Conservation (phyloP, 495 filamentous ascomycete genomes). For the Astrothelium subdiscretum region DNA sequence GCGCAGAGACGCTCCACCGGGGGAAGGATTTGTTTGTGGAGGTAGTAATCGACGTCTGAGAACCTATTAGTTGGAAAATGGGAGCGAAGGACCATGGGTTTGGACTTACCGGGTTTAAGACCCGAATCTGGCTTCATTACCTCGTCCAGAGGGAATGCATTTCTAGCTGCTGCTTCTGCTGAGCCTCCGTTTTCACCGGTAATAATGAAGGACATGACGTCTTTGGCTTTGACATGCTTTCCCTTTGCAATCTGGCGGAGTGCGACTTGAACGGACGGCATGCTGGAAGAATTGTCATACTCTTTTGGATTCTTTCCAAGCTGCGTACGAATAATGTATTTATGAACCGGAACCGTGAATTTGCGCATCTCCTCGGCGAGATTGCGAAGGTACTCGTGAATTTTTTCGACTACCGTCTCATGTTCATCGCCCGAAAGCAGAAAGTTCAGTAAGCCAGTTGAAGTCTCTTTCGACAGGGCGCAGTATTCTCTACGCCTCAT, state of each 20-base stretch:
- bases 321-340: conserved; percentile 97
- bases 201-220: conserved; percentile 92
- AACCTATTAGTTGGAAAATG: background rate
- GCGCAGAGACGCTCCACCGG: conserved; percentile 97
- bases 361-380: conserved; percentile 74
- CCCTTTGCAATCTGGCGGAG: conserved; percentile 77
- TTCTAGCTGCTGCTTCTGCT: conserved; percentile 68
- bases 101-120: conserved; percentile 41
- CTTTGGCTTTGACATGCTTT: conserved; percentile 76
- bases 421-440: conserved; percentile 89
- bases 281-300: conserved; percentile 81
- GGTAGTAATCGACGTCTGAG: conserved; percentile 85
- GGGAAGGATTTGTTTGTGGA: conserved; percentile 96
- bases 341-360: conserved; percentile 55
- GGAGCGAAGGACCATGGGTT: background rate
- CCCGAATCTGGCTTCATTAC: conserved; percentile 62
- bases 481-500: conserved; percentile 98
- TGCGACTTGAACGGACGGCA: conserved; percentile 97
- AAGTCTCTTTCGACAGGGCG: conserved; percentile 84
- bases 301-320: conserved; percentile 87
- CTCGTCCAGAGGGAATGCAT: conserved; percentile 77
- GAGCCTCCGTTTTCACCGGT: conserved; percentile 63
- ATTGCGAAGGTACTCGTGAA: conserved; percentile 84
- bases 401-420: conserved; percentile 74
- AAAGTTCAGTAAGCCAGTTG: conserved; percentile 69